Evolutionary conservation across 2,329 filamentous ascomycete genomes (phyloP).

Genomic region (Scedosporium boydii): DNA sequence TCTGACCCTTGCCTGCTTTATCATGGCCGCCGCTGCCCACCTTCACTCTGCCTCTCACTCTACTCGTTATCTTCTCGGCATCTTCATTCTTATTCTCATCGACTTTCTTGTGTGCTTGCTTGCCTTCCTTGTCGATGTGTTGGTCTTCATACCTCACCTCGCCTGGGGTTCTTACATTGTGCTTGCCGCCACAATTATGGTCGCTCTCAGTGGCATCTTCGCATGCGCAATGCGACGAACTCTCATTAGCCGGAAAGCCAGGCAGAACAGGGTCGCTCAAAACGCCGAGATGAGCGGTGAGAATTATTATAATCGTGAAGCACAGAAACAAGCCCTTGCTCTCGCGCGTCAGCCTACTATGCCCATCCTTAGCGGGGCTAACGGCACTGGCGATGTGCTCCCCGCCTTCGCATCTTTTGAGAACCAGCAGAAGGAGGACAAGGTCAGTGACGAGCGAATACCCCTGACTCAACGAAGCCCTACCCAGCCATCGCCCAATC

Average conservation of each 20-base stretch:
- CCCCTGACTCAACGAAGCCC: constrained; percentile 60
- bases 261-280: constrained; percentile 81
- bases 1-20: constrained; percentile 74
- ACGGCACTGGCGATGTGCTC: constrained; percentile 36
- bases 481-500: constrained; percentile 44
- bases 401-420: constrained; percentile 58
- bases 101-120: constrained; percentile 76
- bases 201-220: constrained; percentile 71
- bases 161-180: constrained; percentile 93
- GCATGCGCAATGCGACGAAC: constrained; percentile 93
- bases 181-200: constrained; percentile 76
- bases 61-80: constrained; percentile 70
- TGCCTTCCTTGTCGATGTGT: constrained; percentile 85
- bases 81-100: constrained; percentile 80
- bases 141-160: constrained; percentile 90
- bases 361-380: constrained; percentile 42
- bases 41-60: constrained; percentile 85
- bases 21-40: constrained; percentile 71
- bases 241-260: constrained; percentile 82
- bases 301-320: constrained; percentile 73
- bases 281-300: constrained; percentile 97
- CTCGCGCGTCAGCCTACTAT: constrained; percentile 46
- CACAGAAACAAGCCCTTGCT: constrained; percentile 37
- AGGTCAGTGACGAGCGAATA: constrained; percentile 58
- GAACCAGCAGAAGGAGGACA: constrained; percentile 52